Percentiles rank a stretch among this genome's conserved stretches.
These are phyloP conservation scores for Cryoendolithus antarcticus DNA, from an alignment of 2,329 filamentous ascomycete species.

Conservation along the genomic window DNA sequence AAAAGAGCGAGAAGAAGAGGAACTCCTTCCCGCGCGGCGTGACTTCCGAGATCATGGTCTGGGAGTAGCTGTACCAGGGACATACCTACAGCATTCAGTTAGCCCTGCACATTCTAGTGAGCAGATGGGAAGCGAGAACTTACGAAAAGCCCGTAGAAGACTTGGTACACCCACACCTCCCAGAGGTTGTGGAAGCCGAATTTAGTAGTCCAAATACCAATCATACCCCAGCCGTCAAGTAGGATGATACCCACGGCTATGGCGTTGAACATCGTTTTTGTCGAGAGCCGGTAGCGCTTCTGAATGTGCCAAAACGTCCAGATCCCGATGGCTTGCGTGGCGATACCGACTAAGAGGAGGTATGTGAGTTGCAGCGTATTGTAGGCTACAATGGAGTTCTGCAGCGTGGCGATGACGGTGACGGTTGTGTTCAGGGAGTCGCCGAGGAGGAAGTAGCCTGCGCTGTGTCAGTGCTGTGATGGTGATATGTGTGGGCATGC, in stretches of 20 bases:
- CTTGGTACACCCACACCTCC: conserved; percentile 32
- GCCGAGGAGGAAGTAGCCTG: conserved; percentile 54
- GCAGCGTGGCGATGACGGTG: conserved; percentile 53
- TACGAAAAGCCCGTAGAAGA: conserved; percentile 50
- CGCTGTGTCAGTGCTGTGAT: background rate
- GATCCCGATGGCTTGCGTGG: conserved; percentile 50
- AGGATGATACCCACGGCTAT: conserved; percentile 51
- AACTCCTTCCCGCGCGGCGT: conserved; percentile 58
- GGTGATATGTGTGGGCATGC: background rate
- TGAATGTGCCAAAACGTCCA: conserved; percentile 47
- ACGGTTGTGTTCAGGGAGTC: conserved; percentile 60
- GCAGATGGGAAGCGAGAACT: too few species aligned
- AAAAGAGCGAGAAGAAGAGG: conserved; percentile 58
- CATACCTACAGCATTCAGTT: conserved; percentile 29
- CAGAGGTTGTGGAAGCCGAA: conserved; percentile 41
- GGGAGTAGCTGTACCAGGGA: conserved; percentile 58
- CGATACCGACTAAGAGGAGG: conserved; percentile 53
- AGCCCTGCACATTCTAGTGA: too few species aligned
- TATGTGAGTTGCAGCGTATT: conserved; percentile 54
- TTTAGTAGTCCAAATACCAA: conserved; percentile 42
- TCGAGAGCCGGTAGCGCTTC: conserved; percentile 44
- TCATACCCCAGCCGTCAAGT: conserved; percentile 48
- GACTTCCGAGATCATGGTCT: conserved; percentile 60
- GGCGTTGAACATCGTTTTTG: conserved; percentile 57
- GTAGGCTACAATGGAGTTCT: conserved; percentile 53